phyloP scores from a whole-genome alignment of 805 yeast genomes.

The Kazachstania taianensis region DNA sequence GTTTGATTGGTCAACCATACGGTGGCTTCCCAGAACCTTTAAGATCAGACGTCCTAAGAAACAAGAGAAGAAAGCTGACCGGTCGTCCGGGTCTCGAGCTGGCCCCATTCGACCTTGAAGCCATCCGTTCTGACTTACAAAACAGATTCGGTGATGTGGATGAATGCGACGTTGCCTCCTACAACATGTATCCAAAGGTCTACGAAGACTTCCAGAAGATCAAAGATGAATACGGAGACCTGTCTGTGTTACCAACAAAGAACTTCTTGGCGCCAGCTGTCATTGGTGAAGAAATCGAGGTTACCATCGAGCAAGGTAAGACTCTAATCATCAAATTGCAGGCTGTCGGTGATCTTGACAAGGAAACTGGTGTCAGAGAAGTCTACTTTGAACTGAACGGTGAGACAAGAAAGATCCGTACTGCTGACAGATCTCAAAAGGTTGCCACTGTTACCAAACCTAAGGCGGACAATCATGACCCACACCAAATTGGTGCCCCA shows the following conservation, averaged over 20 bases:
- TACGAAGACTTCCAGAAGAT: constrained; percentile 76
- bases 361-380: constrained; percentile 83
- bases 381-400: constrained; percentile 97
- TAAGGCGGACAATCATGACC: constrained; percentile 81
- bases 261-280: constrained; percentile 81
- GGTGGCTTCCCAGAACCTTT: constrained; percentile 99
- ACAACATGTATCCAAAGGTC: constrained; percentile 97
- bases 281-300: constrained; percentile 78
- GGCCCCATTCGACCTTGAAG: constrained; percentile 70
- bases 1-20: constrained; percentile 97
- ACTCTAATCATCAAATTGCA: constrained; percentile 79
- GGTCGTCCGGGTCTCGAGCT: constrained; percentile 87
- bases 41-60: constrained; percentile 80
- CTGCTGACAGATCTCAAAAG: constrained; percentile 79
- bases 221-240: constrained; percentile 75
- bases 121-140: constrained; percentile 61
- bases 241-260: constrained; percentile 88
- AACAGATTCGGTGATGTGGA: constrained; percentile 70
- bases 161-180: constrained; percentile 88
- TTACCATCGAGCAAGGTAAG: constrained; percentile 92
- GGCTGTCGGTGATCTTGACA: constrained; percentile 84
- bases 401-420: constrained; percentile 91
- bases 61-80: constrained; percentile 84
- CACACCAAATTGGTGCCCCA: constrained; percentile 94
- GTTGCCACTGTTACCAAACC: constrained; percentile 79